Base-by-base conservation (phyloP, 2,329 filamentous ascomycete genomes). In the Curvularia spicifera region DNA sequence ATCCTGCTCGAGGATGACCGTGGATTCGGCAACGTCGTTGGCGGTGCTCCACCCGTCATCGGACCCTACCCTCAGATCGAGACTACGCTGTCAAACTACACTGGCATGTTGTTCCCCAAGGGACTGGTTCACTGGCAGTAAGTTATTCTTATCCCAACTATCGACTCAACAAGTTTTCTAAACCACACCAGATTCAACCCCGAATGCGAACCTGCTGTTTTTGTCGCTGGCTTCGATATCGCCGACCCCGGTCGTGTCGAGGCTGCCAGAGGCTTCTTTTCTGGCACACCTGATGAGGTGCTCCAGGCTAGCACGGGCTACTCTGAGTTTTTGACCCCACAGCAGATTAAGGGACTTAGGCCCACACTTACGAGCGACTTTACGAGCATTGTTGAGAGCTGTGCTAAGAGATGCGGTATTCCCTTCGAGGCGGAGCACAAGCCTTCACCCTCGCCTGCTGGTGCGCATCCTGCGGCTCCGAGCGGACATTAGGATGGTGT, bases 121-220 rank as follows among this genome's bases (percentile, higher is more conserved):
- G 78, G 78, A 22, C 66, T 64, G 31, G 74, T 80, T n/a, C 78
- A 80, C 63, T 79, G 70, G 61, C 75, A 80, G 55, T 37, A 37
- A 37, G 33, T n/a, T 13, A 3, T 4, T 5, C 28, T 31, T 7
- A 31, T 7, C 2, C 6, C 28, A 9, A 2, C 6, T 9, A 31
- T 31, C 8, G 2, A 31, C 8, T 15, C 13, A 33, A 33, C 31
- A 33, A 6, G 12, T 8, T 33, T 13, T 37, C 33, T 37, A 37
- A 37, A 13, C 12, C 33, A 2, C 2, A 7, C 33, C 4, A 37
- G 33, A 37, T 75, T 79, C 69, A 80, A 80, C 63, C 63, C 72
- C 15, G 71, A 73, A 26, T 80, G 78, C 64, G 71, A 76, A 57
- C 70, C 71, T 3, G 77, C 78, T 1, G 72, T 75, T 5, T 78